Evolutionary conservation across 225 moss, liverwort and hornwort genomes (phyloP).

Genomic region (Polytrichum commune): DNA sequence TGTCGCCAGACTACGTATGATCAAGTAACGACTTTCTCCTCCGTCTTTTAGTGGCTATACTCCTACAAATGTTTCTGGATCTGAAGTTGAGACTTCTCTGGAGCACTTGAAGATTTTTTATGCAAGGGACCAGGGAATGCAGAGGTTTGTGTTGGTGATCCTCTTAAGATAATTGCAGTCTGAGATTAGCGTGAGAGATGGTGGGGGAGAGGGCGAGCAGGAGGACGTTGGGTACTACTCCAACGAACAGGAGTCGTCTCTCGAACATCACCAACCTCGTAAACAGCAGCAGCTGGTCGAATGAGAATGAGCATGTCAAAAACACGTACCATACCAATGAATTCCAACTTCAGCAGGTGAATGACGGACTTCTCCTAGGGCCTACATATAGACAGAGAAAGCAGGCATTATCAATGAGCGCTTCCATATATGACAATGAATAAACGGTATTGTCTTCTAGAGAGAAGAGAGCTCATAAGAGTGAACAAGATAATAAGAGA

Average conservation of each 20-base stretch:
- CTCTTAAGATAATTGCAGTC: neutral
- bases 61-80: neutral
- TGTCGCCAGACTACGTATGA: too few relatives aligned
- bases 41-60: neutral
- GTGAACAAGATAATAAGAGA: too few relatives aligned
- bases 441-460: too few relatives aligned
- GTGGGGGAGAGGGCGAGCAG: slow-evolving; percentile 44
- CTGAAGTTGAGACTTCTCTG: neutral
- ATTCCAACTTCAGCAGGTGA: slow-evolving; percentile 53
- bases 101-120: neutral
- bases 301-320: slow-evolving; percentile 53
- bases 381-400: neutral
- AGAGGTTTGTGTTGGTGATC: slow-evolving; percentile 1
- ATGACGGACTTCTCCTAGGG: too few relatives aligned
- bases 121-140: slow-evolving; percentile 5
- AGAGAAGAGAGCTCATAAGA: too few relatives aligned
- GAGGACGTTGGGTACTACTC: slow-evolving; percentile 30
- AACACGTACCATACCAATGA: slow-evolving; percentile 36
- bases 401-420: neutral
- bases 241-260: slow-evolving; percentile 43
- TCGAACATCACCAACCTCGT: slow-evolving; percentile 57
- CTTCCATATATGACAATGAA: too few relatives aligned
- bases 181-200: slow-evolving; percentile 25
- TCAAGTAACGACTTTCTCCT: too few relatives aligned
- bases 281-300: slow-evolving; percentile 40